A percentile compares a stretch with the other conserved stretches of the same genome.
These are phyloP conservation scores for Clavispora asparagi DNA, from an alignment of 805 yeast species.

Conservation along the genomic window DNA sequence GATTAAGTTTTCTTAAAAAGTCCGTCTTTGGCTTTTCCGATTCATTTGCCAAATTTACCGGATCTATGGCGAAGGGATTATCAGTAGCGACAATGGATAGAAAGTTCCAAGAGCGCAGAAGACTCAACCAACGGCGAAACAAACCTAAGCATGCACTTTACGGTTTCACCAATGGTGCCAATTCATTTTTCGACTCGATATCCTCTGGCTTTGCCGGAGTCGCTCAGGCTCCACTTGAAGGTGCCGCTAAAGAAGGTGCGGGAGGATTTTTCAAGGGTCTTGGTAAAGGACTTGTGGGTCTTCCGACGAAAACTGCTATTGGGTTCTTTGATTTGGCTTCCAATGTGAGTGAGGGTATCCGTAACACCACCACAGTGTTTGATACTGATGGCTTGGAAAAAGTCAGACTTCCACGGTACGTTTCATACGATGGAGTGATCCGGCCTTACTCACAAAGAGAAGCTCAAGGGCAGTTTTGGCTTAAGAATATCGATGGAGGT, in stretches of 20 bases:
- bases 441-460: constrained; percentile 73
- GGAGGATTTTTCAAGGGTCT: constrained; percentile 89
- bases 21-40: constrained; percentile 94
- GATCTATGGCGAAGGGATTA: constrained; percentile 90
- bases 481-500: constrained; percentile 81
- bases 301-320: constrained; percentile 95
- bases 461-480: constrained; percentile 92
- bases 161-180: constrained; percentile 82
- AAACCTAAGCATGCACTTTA: constrained; percentile 79
- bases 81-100: constrained; percentile 86
- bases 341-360: constrained; percentile 88
- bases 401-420: constrained; percentile 75
- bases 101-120: constrained; percentile 75
- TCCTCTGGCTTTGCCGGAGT: constrained; percentile 86
- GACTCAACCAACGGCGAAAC: constrained; percentile 69
- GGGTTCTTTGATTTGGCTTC: constrained; percentile 91
- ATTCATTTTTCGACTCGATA: constrained; percentile 79
- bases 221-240: constrained; percentile 86
- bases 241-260: constrained; percentile 85
- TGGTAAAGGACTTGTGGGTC: constrained; percentile 91
- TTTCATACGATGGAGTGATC: constrained; percentile 68
- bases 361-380: constrained; percentile 86
- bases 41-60: constrained; percentile 87
- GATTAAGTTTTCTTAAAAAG: constrained; percentile 87
- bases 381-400: constrained; percentile 74